These are phyloP conservation scores for Lentinula aciculospora DNA, from an alignment of 768 basidiomycete genomes.

Conservation along the genomic window DNA sequence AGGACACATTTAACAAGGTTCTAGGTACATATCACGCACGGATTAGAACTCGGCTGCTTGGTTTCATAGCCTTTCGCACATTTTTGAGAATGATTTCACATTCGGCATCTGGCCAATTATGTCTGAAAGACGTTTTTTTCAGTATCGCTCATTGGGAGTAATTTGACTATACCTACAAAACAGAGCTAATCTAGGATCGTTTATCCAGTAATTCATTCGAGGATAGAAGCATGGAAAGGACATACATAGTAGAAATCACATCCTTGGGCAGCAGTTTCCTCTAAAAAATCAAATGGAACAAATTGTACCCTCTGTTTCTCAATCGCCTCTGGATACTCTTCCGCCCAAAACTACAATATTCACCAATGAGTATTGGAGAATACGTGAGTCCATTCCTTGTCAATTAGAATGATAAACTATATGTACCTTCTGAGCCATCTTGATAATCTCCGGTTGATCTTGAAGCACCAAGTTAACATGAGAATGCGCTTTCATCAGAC, in stretches of 20 bases:
- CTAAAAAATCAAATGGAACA: constrained; percentile 32
- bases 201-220: background rate
- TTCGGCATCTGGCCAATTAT: constrained; percentile 35
- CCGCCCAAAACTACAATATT: constrained; percentile 27
- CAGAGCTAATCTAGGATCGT: constrained; percentile 23
- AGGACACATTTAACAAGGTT: background rate
- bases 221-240: background rate
- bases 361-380: too few species aligned
- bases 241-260: constrained; percentile 38
- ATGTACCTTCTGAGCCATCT: constrained; percentile 19
- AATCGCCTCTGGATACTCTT: constrained; percentile 27
- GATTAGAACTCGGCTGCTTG: constrained; percentile 27
- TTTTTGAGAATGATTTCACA: constrained; percentile 28
- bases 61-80: constrained; percentile 29
- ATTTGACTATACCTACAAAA: constrained; percentile 24
- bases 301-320: constrained; percentile 28
- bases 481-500: constrained; percentile 25
- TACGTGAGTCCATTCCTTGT: too few species aligned
- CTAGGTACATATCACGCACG: constrained; percentile 19
- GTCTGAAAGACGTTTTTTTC: constrained; percentile 19
- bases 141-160: background rate
- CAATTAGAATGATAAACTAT: too few species aligned
- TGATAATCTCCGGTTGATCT: constrained; percentile 24
- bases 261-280: constrained; percentile 24
- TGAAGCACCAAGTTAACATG: constrained; percentile 30